Evolutionary conservation across 345 rosid species (phyloP), one percentile per base, ranked within the genome.

Genomic region (Eucalyptus coolabah): DNA sequence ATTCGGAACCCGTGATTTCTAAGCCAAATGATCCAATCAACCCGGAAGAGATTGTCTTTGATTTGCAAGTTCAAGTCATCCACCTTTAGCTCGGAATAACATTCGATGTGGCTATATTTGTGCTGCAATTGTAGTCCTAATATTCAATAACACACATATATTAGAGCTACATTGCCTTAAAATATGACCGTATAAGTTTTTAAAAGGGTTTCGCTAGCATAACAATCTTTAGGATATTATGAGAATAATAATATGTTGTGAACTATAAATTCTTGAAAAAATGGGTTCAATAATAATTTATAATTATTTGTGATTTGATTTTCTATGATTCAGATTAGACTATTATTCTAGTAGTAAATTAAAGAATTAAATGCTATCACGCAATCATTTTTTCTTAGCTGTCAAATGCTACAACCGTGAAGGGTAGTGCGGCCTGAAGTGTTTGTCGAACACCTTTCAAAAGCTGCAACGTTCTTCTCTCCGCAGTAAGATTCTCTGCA

Each of bases 321-420:
- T 21, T 53, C 5, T 19, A 0, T 19, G 0, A 53, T 21, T 2
- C 26, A 53, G 0, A 53, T 4, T 4, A 53, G 2, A 53, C 5
- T 21, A 8, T 53, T 21, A 53, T 53, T 53, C 5, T 21, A 53
- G 5, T 53, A 21, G 11, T 53, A 53, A 53, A 53, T 53, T 53
- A 21, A 53, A 53, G 5, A 53, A 51, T 51, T 51, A 18, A 51
- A 51, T 2, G 18, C 0, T 53, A 3, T 21, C 4, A 53, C 10
- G 11, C 5, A 53, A 53, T 53, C 11, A 53, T 53, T 53, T 53
- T 8, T 53, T 53, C 9, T 21, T 2, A 37, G 83, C 83, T 77
- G 5, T 21, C 28, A 40, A 77, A 77, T 77, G 83, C 28, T 37
- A 24, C 83, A 37, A 19, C 45, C 16, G 3, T 11, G 45, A 72